A percentile compares a stretch with the other conserved stretches of the same genome.
Evolutionary conservation across 768 basidiomycete species (phyloP).

Genomic region (Mrakia hoshinonis): DNA sequence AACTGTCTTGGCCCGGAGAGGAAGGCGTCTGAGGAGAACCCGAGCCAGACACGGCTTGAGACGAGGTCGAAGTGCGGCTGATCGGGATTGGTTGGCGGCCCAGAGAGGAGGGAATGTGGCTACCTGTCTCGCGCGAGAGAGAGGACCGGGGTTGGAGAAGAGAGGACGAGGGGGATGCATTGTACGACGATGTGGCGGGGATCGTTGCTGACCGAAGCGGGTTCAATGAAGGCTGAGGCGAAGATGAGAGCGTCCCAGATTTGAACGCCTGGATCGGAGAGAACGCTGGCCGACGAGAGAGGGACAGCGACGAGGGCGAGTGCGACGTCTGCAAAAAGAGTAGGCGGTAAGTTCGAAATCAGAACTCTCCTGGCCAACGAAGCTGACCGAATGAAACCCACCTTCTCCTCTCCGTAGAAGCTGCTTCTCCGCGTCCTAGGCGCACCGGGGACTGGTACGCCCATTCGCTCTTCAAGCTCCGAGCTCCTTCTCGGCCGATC

Average conservation of each 20-base stretch:
- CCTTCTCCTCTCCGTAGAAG: slow-evolving; percentile 16
- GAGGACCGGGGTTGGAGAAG: slow-evolving; percentile 11
- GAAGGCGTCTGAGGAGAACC: too few relatives aligned
- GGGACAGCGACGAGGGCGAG: background rate
- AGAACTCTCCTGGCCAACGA: background rate
- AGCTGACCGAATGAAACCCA: background rate
- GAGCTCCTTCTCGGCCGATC: background rate
- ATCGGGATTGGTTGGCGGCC: background rate
- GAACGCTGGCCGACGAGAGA: background rate
- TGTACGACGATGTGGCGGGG: background rate
- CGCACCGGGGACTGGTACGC: background rate
- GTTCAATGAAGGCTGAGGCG: background rate
- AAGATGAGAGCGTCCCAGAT: slow-evolving; percentile 20
- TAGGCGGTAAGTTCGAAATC: background rate
- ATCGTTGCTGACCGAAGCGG: background rate
- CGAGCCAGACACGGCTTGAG: background rate
- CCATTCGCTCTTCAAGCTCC: background rate
- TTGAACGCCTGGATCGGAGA: slow-evolving; percentile 9
- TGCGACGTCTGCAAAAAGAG: background rate
- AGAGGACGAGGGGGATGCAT: slow-evolving; percentile 11
- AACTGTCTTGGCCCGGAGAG: background rate
- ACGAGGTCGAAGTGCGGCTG: background rate
- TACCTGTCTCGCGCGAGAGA: background rate
- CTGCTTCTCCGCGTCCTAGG: background rate
- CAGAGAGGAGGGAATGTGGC: background rate